Percentiles rank a stretch among this genome's conserved stretches.
Conservation (phyloP, 176 grass and related monocot species). For the Chloris gayana region DNA sequence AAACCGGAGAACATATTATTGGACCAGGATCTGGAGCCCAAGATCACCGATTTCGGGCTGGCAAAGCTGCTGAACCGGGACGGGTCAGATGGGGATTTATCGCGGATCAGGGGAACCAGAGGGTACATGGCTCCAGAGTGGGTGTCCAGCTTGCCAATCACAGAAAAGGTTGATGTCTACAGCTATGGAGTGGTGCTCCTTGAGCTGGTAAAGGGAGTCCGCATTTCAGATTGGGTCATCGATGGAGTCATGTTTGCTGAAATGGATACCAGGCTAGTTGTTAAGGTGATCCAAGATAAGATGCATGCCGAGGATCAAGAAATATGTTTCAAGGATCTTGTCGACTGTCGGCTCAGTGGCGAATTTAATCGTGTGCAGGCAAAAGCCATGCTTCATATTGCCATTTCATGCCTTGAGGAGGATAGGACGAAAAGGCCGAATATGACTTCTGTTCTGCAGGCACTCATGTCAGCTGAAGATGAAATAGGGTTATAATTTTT, state of each 20-base stretch:
- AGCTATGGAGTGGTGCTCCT: slow-evolving; percentile 33
- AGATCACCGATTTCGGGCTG: slow-evolving; percentile 52
- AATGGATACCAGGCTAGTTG: background rate
- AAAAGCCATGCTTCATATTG: slow-evolving; percentile 5
- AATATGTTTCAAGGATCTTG: background rate
- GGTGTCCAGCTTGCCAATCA: slow-evolving; percentile 24
- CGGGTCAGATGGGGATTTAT: background rate
- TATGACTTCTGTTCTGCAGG: slow-evolving; percentile 21
- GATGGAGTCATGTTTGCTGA: background rate
- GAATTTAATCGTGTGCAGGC: slow-evolving; percentile 6
- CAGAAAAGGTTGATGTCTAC: slow-evolving; percentile 31
- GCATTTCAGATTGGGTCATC: slow-evolving; percentile 31
- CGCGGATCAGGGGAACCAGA: slow-evolving; percentile 34
- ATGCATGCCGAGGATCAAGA: background rate
- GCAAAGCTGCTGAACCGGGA: slow-evolving; percentile 31
- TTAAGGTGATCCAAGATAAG: background rate
- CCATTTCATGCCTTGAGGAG: slow-evolving; percentile 20
- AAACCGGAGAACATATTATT: slow-evolving; percentile 64
- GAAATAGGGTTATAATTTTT: background rate
- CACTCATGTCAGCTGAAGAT: slow-evolving; percentile 19
- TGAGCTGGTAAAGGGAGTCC: slow-evolving; percentile 22
- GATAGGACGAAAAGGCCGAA: slow-evolving; percentile 23
- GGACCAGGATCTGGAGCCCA: slow-evolving; percentile 45
- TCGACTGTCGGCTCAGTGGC: background rate
- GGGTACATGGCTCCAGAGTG: slow-evolving; percentile 53